Evolutionary conservation across 352 stramenopile species (phyloP), one percentile per base, ranked within the genome.

Genomic region (Pythium oligandrum): DNA sequence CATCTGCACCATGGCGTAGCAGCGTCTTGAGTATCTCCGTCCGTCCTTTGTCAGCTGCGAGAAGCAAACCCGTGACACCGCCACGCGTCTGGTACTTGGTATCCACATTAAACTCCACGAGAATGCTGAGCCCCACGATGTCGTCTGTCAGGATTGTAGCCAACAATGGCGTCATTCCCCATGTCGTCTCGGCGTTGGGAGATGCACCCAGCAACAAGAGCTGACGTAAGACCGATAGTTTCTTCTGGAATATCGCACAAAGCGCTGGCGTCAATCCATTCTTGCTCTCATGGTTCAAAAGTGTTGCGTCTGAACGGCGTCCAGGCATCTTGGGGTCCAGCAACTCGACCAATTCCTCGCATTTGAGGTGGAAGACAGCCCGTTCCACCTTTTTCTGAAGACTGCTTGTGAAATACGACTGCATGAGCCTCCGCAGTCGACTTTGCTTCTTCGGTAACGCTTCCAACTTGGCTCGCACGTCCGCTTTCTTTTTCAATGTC

Each of bases 241-340:
- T 72, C 4, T 55, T 4, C 35, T 56, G 55, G 32, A 77, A 76
- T 38, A 88, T 82, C n/a, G 73, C 40, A 3, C 64, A 66, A 2
- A 90, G 57, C 36, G 72, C 48, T 31, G 76, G 74, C 9, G 76
- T 88, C 6, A 86, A 66, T 4, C 68, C 68, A 10, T 86, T 86
- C 26, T 57, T 37, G 26, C 78, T 88, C 43, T 90, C 74, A 12
- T 81, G 57, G 31, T 88, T 71, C 9, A 80, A 40, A 32, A 85
- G 35, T 5, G 44, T 34, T 3, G 48, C 6, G 7, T 44, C 32
- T n/a, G 10, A 17, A 2, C 40, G 37, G 17, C 59, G 58, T 12
- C 43, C 45, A 35, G 8, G 31, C 4, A 57, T 34, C 26, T 61
- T 44, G 17, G 51, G 58, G 1, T 81, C 64, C 9, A 89, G 69